phyloP scores from a whole-genome alignment of 139 green algal species.

The Astrephomene gubernaculifera region DNA sequence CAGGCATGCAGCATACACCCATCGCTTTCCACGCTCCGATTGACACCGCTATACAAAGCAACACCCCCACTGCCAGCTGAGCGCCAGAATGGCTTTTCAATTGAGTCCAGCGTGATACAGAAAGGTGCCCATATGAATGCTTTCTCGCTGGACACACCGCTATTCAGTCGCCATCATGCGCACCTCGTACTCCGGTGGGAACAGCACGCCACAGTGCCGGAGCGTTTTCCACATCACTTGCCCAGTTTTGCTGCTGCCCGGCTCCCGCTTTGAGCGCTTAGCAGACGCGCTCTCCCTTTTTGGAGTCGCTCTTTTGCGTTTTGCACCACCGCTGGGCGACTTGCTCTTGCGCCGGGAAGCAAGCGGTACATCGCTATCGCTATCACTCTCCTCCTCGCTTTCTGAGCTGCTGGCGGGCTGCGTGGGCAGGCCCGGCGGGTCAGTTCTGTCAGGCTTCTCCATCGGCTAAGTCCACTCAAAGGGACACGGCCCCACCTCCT shows the following conservation, averaged over 20 bases:
- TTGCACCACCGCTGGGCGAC: conserved; percentile 26
- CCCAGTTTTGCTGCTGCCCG: conserved; percentile 25
- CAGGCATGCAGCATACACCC: too few relatives aligned
- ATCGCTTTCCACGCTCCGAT: too few relatives aligned
- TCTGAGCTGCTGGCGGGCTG: conserved; percentile 36
- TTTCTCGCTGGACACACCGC: too few relatives aligned
- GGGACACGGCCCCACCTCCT: background rate
- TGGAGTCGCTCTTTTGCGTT: conserved; percentile 9
- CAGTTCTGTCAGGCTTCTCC: background rate
- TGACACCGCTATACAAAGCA: too few relatives aligned
- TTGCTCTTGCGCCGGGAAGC: conserved; percentile 16
- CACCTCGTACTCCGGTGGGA: conserved; percentile 83
- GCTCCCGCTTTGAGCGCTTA: conserved; percentile 29
- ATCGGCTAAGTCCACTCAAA: background rate
- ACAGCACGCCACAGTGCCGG: conserved; percentile 93
- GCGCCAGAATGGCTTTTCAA: too few relatives aligned
- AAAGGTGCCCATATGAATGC: too few relatives aligned
- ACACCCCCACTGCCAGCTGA: too few relatives aligned
- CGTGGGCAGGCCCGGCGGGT: background rate
- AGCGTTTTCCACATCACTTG: conserved; percentile 90
- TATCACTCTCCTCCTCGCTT: conserved; percentile 22
- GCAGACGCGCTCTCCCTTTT: background rate
- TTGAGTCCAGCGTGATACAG: too few relatives aligned
- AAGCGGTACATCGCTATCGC: conserved; percentile 16
- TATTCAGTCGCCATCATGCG: too few relatives aligned